Evolutionary conservation across 768 basidiomycete genomes (phyloP).

Genomic region (Russula emetica): DNA sequence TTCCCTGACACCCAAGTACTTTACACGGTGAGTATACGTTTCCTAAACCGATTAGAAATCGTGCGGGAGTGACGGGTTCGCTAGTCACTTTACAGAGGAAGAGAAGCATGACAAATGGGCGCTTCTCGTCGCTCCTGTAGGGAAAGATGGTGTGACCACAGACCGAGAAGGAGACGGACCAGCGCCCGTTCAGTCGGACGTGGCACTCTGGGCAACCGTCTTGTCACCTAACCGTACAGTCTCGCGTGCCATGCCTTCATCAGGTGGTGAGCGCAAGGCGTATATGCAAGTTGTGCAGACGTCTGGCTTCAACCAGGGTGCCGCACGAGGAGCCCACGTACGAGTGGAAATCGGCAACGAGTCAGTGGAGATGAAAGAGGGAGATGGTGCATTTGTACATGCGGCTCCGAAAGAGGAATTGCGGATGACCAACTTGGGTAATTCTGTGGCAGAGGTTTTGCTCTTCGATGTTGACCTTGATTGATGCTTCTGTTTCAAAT

Average conservation of each 20-base stretch:
- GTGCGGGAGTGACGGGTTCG: neutral
- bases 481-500: slow-evolving; percentile 10
- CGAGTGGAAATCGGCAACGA: slow-evolving; percentile 44
- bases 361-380: slow-evolving; percentile 64
- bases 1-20: slow-evolving; percentile 72
- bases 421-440: slow-evolving; percentile 60
- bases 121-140: slow-evolving; percentile 67
- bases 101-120: slow-evolving; percentile 43
- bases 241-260: slow-evolving; percentile 43
- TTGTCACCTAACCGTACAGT: slow-evolving; percentile 55
- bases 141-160: slow-evolving; percentile 47
- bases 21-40: slow-evolving; percentile 52
- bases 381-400: slow-evolving; percentile 78
- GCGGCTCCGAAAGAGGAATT: slow-evolving; percentile 44
- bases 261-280: slow-evolving; percentile 45
- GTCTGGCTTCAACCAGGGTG: slow-evolving; percentile 66
- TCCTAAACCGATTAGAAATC: neutral
- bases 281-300: slow-evolving; percentile 87
- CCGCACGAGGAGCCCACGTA: slow-evolving; percentile 54
- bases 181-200: slow-evolving; percentile 67
- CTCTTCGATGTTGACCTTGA: slow-evolving; percentile 66
- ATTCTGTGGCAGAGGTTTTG: slow-evolving; percentile 64
- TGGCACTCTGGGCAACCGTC: slow-evolving; percentile 73
- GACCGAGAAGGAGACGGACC: slow-evolving; percentile 71
- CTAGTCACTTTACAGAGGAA: slow-evolving; percentile 56